Percentiles rank a stretch among this genome's conserved stretches.
Evolutionary conservation across 768 basidiomycete genomes (phyloP).

Genomic region (Tylopilus plumbeoviolaceoides): DNA sequence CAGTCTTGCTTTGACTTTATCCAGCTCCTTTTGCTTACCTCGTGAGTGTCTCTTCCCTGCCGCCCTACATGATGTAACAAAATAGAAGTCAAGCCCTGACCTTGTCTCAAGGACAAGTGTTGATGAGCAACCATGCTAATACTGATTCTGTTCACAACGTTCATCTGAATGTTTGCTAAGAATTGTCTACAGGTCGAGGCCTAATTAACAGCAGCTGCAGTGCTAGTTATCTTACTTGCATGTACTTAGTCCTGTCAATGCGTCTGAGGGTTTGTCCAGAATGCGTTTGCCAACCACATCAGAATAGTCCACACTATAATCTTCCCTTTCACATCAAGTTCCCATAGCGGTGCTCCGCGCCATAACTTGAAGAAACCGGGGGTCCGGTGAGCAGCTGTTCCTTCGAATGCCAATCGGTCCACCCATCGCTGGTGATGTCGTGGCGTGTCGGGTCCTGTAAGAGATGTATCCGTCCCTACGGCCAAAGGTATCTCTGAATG

Average conservation of each 20-base stretch:
- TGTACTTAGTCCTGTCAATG: background rate
- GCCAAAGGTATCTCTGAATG: conserved; percentile 11
- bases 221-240: background rate
- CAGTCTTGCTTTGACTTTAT: background rate
- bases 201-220: background rate
- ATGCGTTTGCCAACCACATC: conserved; percentile 64
- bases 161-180: conserved; percentile 17
- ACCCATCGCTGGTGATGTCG: conserved; percentile 45
- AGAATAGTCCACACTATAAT: conserved; percentile 37
- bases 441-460: conserved; percentile 33
- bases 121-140: conserved; percentile 92
- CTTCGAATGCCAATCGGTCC: conserved; percentile 42
- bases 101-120: conserved; percentile 64
- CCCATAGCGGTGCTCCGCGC: conserved; percentile 29
- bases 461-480: background rate
- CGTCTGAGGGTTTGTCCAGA: conserved; percentile 43
- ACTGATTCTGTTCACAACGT: conserved; percentile 39
- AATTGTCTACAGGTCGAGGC: conserved; percentile 8
- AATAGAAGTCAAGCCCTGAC: conserved; percentile 93
- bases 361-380: conserved; percentile 29
- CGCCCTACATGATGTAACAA: conserved; percentile 52
- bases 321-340: conserved; percentile 41
- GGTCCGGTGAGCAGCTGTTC: conserved; percentile 17
- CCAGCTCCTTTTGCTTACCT: background rate
- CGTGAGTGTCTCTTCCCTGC: conserved; percentile 34